Evolutionary conservation across 2,329 filamentous ascomycete species (phyloP), one percentile per base, ranked within the genome.

Genomic region (Epichloe hybrida): DNA sequence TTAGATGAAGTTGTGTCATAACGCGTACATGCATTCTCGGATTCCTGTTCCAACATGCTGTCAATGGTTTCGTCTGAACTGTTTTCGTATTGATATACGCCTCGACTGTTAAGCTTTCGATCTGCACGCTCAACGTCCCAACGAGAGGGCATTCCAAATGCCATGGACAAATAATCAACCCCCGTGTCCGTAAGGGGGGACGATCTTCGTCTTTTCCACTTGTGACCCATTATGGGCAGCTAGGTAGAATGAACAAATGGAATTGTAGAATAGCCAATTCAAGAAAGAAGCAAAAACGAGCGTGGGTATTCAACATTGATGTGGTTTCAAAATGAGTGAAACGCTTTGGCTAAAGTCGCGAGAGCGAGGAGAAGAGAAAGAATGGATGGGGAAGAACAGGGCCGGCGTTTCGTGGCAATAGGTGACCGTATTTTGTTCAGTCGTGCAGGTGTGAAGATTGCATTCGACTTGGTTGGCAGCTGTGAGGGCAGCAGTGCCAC

Each of bases 111-210:
- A 43, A 44, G 31, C 9, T 48, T 55, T 36, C 50, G 52, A 23
- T 49, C 48, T 13, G 23, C 39, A 13, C 51, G 48, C 40, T 53
- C 39, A 34, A 53, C 36, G 13, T 56, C 49, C 7, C 53, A 53
- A 21, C 50, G 52, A 31, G 59, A 58, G 2, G 62, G 60, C 9
- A 62, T 46, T 5, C 61, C 61, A 50, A 64, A 63, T 4, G 56
- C 52, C 3, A 60, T 59, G 9, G 58, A 56, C 27, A 64, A 50
- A 6, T 63, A 53, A 48, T 63, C 62, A 27, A 63, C 42, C n/a
- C 56, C 53, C 23, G 53, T 53, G n/a, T 52, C 42, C 15, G 3
- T 11, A 35, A 44, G 27, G 9, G 39, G 4, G n/a, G 41, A 39
- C 20, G 47, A 23, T 11, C 31, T 20, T 17, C 36, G 41, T 27